A percentile compares a stretch with the other conserved stretches of the same genome.
Conservation (phyloP, 805 yeast species). For the Sungouiozyma intestinalis region DNA sequence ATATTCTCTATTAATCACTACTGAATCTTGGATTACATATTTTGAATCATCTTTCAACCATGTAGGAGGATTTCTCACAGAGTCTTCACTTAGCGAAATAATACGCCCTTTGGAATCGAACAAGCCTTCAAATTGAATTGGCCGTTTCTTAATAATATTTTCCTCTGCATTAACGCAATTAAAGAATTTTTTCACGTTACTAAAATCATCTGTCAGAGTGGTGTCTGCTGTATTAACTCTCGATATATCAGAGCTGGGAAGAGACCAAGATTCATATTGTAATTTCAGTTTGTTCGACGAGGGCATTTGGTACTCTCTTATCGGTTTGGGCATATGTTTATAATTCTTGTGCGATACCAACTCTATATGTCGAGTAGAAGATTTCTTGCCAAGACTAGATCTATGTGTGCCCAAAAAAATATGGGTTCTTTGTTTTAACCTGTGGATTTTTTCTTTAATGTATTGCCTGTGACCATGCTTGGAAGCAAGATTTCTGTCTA, state of each 20-base stretch:
- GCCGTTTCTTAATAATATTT: not conserved
- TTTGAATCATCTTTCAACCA: not conserved
- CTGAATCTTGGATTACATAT: not conserved
- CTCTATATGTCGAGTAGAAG: not conserved
- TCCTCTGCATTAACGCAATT: not conserved
- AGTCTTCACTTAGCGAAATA: not conserved
- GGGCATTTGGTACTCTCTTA: not conserved
- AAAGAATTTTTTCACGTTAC: not conserved
- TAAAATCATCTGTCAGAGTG: not conserved
- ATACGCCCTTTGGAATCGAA: not conserved
- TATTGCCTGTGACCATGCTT: not conserved
- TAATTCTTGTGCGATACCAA: not conserved
- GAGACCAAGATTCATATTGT: not conserved
- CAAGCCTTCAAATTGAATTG: not conserved
- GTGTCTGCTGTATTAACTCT: not conserved
- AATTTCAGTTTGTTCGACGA: not conserved
- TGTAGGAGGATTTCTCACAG: not conserved
- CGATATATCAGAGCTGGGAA: not conserved
- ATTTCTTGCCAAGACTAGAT: not conserved
- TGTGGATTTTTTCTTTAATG: not conserved
- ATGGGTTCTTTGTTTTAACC: not conserved
- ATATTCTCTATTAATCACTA: not conserved
- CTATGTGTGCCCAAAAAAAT: not conserved
- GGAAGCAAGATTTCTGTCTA: not conserved
- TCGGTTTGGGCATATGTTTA: not conserved